Evolutionary conservation across 2,329 filamentous ascomycete species (phyloP), one percentile per base, ranked within the genome.

Genomic region (Cryphonectria japonica): DNA sequence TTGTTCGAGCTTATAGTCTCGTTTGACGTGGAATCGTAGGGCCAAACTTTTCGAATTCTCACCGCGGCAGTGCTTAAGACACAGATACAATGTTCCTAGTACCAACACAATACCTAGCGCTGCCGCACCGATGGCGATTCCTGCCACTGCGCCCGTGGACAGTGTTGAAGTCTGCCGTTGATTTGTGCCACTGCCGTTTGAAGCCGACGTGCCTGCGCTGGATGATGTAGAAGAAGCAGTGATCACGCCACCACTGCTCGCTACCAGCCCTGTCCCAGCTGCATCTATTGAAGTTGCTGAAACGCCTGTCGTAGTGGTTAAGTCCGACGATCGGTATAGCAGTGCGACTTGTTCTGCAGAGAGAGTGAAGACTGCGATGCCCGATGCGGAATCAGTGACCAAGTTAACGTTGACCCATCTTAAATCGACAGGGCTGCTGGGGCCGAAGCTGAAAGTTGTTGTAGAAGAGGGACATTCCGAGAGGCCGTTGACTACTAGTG

Each of bases 401-500:
- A 63, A 67, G 13, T 71, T 63, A 43, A 57, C 34, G 22, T 71
- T 57, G 46, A 69, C 34, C 70, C 67, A 71, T 9, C 43, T 59
- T 9, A 71, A n/a, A 29, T 71, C 54, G 37, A 71, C 61, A 39
- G 67, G n/a, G 6, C 22, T 32, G 37, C 39, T 50, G 1, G 62
- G 62, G 4, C 67, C 70, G 26, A 71, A 67, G 13, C 19, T 63
- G 67, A 71, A 71, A 4, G 57, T 63, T 22, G 70, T 67, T 5
- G 54, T 71, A 26, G 67, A 71, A 37, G 70, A 62, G 14, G 70
- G 70, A 29, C 70, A 71, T 34, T 71, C 67, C 2, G 70, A 71
- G 26, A 71, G 67, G 37, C 70, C 70, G 67, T 71, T 71, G 67
- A 71, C 67, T 14, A 71, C 41, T 57, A 69, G 50, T 7, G 63